Percentiles rank a stretch among this genome's conserved stretches.
Evolutionary conservation across 495 filamentous ascomycete species (phyloP).

Genomic region (Neurospora sp.): DNA sequence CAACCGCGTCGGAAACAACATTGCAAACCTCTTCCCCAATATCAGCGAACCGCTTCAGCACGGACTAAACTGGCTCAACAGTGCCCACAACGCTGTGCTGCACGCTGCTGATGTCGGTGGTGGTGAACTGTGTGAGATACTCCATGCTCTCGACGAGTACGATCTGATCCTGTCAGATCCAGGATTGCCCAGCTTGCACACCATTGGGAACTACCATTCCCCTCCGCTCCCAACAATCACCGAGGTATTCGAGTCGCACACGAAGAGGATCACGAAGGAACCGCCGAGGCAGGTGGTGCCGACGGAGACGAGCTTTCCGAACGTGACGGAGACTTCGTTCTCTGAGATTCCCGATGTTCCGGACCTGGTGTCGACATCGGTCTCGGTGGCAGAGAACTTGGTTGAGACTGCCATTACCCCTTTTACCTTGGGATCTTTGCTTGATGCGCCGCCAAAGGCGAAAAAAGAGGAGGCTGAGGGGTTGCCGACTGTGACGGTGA

Average conservation of each 20-base stretch:
- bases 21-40: slow-evolving; percentile 7
- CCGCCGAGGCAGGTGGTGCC: slow-evolving; percentile 7
- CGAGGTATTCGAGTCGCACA: slow-evolving; percentile 6
- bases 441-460: background rate
- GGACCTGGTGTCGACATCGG: background rate
- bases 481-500: background rate
- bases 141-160: slow-evolving; percentile 10
- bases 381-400: background rate
- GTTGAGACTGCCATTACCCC: background rate
- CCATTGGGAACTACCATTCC: slow-evolving; percentile 7
- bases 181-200: slow-evolving; percentile 4
- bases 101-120: slow-evolving; percentile 7
- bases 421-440: background rate
- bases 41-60: slow-evolving; percentile 3
- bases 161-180: slow-evolving; percentile 8
- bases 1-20: background rate
- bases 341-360: background rate
- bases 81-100: slow-evolving; percentile 7
- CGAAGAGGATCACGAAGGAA: slow-evolving; percentile 6
- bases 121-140: slow-evolving; percentile 3
- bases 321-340: slow-evolving; percentile 3
- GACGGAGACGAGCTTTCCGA: slow-evolving; percentile 4
- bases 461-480: background rate
- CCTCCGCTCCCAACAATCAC: slow-evolving; percentile 9
- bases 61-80: slow-evolving; percentile 6